Base-by-base conservation (phyloP, 805 yeast genomes). In the Hanseniaspora osmophila region DNA sequence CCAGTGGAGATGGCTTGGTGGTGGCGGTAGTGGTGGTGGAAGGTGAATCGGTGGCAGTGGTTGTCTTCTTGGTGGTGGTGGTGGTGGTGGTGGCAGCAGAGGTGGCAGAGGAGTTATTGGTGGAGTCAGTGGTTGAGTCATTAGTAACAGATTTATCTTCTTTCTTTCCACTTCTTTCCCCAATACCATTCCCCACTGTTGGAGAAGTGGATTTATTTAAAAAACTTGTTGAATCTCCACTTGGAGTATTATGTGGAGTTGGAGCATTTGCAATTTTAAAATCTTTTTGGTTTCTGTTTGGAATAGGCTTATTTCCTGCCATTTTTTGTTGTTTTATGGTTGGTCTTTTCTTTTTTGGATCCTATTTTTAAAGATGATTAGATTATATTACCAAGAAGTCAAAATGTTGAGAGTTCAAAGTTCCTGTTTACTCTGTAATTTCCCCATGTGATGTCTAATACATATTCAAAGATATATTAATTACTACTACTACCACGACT, bases 161-260 rank as follows among this genome's bases (percentile, higher is more conserved):
- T n/a, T n/a, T n/a, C n/a, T n/a, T n/a, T n/a, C n/a, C n/a, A n/a
- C n/a, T n/a, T n/a, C n/a, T n/a, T n/a, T n/a, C n/a, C n/a, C n/a
- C n/a, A n/a, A n/a, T n/a, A n/a, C 27, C 27, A 5, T 22, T 22
- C 27, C 18, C 39, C 12, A 50, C 15, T 46, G 35, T 11, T 75
- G 30, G 70, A 64, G 29, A 38, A 3, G 27, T 35, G 10, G 5
- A 4, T 35, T 72, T 68, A 59, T 74, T 77, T 62, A 86, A 67
- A 59, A 78, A 84, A 18, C 88, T 80, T 49, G 77, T 78, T 38
- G 85, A 72, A 33, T 81, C 84, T 33, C 90, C 78, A 3, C 97
- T 84, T 13, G 98, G 98, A 1, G 98, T 92, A 71, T 92, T 92
- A 61, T 92, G 98, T 5, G 98, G 98, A 1, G 98, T 92, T 40